phyloP scores from a whole-genome alignment of 202 grass and related monocot genomes.

The Eragrostis tef region DNA sequence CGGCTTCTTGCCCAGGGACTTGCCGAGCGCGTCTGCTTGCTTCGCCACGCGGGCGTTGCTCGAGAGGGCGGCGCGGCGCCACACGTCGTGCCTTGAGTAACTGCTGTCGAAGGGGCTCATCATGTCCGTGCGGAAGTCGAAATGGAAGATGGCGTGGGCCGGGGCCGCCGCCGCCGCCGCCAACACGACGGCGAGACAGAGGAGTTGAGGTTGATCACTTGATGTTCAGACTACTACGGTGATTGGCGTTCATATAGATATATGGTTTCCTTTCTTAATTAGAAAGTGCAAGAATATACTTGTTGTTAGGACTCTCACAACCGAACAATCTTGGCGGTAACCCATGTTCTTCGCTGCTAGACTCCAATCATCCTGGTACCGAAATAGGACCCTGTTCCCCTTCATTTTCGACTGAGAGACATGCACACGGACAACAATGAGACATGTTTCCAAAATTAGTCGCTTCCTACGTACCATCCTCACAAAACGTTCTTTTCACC shows the following conservation, averaged over 20 bases:
- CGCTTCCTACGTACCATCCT: too few species aligned
- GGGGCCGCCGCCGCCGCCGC: not conserved
- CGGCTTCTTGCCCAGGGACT: not conserved
- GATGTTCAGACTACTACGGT: not conserved
- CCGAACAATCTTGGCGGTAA: constrained; percentile 27
- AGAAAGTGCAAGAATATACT: not conserved
- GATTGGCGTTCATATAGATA: not conserved
- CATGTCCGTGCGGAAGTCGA: constrained; percentile 39
- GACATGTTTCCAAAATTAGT: too few species aligned
- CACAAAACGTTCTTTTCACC: too few species aligned
- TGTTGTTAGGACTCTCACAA: not conserved
- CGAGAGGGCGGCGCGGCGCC: constrained; percentile 49
- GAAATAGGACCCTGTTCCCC: not conserved
- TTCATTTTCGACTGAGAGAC: too few species aligned
- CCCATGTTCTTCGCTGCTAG: not conserved
- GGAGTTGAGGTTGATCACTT: not conserved
- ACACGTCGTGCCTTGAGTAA: constrained; percentile 24
- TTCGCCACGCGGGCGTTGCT: constrained; percentile 40
- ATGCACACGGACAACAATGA: too few species aligned
- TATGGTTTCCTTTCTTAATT: not conserved
- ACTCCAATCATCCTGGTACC: not conserved
- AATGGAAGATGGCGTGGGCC: constrained; percentile 1
- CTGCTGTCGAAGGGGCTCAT: constrained; percentile 33
- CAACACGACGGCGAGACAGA: constrained; percentile 9
- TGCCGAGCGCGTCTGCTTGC: constrained; percentile 13